phyloP scores from a whole-genome alignment of 805 yeast genomes.

The Ogataea methylovora region DNA sequence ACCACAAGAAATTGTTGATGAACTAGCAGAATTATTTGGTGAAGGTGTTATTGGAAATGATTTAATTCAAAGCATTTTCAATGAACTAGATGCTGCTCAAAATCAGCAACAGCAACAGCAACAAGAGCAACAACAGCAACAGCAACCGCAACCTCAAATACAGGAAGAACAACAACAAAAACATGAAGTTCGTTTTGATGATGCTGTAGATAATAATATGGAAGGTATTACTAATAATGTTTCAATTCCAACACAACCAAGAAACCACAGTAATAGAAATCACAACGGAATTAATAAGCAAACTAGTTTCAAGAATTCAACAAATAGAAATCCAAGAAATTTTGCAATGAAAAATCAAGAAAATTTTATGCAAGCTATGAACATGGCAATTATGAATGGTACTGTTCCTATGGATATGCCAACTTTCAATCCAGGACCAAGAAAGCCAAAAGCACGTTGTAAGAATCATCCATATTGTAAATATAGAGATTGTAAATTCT shows the following conservation, averaged over 20 bases:
- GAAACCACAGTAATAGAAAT: slow-evolving; percentile 8
- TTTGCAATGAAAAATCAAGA: slow-evolving; percentile 32
- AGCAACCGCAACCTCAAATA: slow-evolving; percentile 8
- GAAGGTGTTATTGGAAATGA: slow-evolving; percentile 45
- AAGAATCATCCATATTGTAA: slow-evolving; percentile 65
- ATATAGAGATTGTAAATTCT: slow-evolving; percentile 53
- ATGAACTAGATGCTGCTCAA: slow-evolving; percentile 30
- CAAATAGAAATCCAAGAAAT: slow-evolving; percentile 13
- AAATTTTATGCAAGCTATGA: slow-evolving; percentile 35
- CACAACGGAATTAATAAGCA: slow-evolving; percentile 12
- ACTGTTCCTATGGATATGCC: slow-evolving; percentile 4
- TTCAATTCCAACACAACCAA: slow-evolving; percentile 17
- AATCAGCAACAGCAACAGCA: slow-evolving; percentile 10
- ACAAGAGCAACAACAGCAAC: slow-evolving; percentile 5
- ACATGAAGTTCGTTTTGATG: slow-evolving; percentile 24
- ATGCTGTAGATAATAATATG: slow-evolving; percentile 11
- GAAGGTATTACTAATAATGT: slow-evolving; percentile 10
- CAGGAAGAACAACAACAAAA: slow-evolving; percentile 3
- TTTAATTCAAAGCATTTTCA: slow-evolving; percentile 50
- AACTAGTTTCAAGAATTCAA: slow-evolving; percentile 3
- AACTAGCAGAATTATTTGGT: slow-evolving; percentile 55
- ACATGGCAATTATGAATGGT: slow-evolving; percentile 22
- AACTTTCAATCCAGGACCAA: slow-evolving; percentile 9
- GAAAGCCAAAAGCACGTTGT: slow-evolving; percentile 57
- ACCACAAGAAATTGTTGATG: slow-evolving; percentile 51